Evolutionary conservation across 1,284 basidiomycete genomes (phyloP).

Genomic region (Filobasidium uniguttulatum): DNA sequence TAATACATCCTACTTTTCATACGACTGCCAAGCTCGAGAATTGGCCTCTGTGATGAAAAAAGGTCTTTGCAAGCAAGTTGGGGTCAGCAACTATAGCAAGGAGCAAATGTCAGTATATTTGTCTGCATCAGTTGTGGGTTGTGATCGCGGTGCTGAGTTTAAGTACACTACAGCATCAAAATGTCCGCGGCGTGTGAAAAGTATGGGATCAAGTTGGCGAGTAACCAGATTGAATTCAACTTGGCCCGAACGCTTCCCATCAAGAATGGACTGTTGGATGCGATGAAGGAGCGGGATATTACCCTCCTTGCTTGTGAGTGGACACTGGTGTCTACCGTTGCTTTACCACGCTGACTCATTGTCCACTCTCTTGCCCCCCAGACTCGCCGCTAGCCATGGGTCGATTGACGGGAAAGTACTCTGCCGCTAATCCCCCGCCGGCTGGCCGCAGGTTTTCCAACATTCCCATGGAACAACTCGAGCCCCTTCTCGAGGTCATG

Average conservation of each 20-base stretch:
- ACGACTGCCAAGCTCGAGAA: slow-evolving; percentile 22
- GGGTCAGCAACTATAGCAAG: slow-evolving; percentile 28
- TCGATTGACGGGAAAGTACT: slow-evolving; percentile 33
- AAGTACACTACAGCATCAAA: slow-evolving; percentile 18
- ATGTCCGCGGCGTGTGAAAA: slow-evolving; percentile 24
- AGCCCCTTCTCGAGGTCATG: slow-evolving; percentile 27
- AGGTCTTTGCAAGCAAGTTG: slow-evolving; percentile 27
- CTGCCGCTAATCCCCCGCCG: slow-evolving; percentile 26
- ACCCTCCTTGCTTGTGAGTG: slow-evolving; percentile 28
- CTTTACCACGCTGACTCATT: background rate
- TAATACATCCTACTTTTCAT: slow-evolving; percentile 18
- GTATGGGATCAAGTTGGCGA: slow-evolving; percentile 26
- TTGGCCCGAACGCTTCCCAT: slow-evolving; percentile 26
- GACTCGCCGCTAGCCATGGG: slow-evolving; percentile 34
- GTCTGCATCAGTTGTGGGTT: background rate
- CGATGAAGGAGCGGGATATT: slow-evolving; percentile 29
- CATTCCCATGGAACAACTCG: slow-evolving; percentile 25
- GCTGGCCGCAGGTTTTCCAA: slow-evolving; percentile 15
- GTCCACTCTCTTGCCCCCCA: slow-evolving; percentile 4
- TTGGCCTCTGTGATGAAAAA: slow-evolving; percentile 26
- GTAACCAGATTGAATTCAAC: slow-evolving; percentile 33
- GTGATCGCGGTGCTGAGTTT: background rate
- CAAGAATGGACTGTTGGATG: slow-evolving; percentile 25
- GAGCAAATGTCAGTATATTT: slow-evolving; percentile 26
- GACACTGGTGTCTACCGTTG: too few species aligned